These are phyloP conservation scores for Phlegmacium glaucopus DNA, from an alignment of 768 basidiomycete species.

Conservation along the genomic window DNA sequence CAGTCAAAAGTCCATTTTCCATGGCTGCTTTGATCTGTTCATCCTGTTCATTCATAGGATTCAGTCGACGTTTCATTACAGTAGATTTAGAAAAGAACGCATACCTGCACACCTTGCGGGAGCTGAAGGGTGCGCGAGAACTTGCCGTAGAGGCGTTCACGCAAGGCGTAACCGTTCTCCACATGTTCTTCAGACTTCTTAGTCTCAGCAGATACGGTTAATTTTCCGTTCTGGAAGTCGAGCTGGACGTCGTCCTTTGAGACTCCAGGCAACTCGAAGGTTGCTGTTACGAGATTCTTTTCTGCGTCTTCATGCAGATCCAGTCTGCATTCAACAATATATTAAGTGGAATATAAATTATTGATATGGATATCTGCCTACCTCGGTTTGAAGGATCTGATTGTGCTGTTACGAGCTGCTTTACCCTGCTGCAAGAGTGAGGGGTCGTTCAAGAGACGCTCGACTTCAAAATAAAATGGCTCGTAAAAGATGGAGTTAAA, in stretches of 20 bases:
- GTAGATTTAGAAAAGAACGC: conserved; percentile 14
- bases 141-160: conserved; percentile 46
- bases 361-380: conserved; percentile 7
- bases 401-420: conserved; percentile 13
- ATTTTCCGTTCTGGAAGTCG: conserved; percentile 45
- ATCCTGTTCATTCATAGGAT: no score
- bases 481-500: conserved; percentile 21
- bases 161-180: conserved; percentile 36
- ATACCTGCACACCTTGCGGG: conserved; percentile 50
- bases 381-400: conserved; percentile 29
- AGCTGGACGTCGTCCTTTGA: conserved; percentile 48
- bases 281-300: conserved; percentile 46
- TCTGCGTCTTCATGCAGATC: conserved; percentile 50
- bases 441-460: conserved; percentile 36
- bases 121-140: conserved; percentile 47
- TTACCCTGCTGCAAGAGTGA: conserved; percentile 4
- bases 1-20: no score
- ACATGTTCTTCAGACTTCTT: conserved; percentile 30
- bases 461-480: conserved; percentile 33
- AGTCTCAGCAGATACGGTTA: conserved; percentile 50
- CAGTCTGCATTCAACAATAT: conserved; percentile 44
- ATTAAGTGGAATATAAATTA: neutral
- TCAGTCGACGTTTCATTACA: no score
- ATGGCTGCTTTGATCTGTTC: no score
- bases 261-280: conserved; percentile 57